These are phyloP conservation scores for Xylaria sp. DNA, from an alignment of 2,329 filamentous ascomycete genomes.

Conservation along the genomic window DNA sequence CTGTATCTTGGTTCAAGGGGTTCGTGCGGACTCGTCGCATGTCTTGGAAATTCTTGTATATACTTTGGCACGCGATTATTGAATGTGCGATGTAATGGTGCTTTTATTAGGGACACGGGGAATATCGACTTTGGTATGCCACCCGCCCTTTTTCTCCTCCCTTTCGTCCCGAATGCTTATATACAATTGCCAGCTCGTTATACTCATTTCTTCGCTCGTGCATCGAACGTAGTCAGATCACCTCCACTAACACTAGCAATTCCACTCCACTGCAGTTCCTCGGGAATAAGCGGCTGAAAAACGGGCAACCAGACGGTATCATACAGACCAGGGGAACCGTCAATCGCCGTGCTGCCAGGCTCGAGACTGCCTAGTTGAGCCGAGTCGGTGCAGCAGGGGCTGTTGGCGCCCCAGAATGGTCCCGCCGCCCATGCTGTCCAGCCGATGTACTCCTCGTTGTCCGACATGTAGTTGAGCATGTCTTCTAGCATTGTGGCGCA, in stretches of 20 bases:
- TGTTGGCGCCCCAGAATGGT: slow-evolving; percentile 59
- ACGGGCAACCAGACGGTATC: slow-evolving; percentile 59
- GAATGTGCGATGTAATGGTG: not conserved
- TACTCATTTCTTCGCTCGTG: not conserved
- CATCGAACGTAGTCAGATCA: slow-evolving; percentile 35
- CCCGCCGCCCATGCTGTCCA: slow-evolving; percentile 65
- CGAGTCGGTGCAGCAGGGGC: slow-evolving; percentile 57
- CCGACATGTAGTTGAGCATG: slow-evolving; percentile 59
- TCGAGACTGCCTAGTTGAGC: slow-evolving; percentile 58
- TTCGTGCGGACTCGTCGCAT: not conserved
- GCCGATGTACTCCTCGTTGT: slow-evolving; percentile 61
- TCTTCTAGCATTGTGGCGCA: slow-evolving; percentile 55
- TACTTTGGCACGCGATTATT: not conserved
- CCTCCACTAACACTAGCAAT: slow-evolving; percentile 47
- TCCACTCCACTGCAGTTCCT: slow-evolving; percentile 54
- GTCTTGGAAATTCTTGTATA: not conserved
- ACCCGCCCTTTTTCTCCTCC: not conserved
- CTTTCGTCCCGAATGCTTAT: not conserved
- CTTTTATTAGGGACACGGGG: not conserved
- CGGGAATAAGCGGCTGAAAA: slow-evolving; percentile 58
- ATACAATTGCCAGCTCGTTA: no score
- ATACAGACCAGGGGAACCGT: slow-evolving; percentile 58
- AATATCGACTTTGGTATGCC: not conserved
- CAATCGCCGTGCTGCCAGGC: slow-evolving; percentile 57
- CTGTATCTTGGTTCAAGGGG: not conserved